These are phyloP conservation scores for Isoetes engelmannii DNA, from an alignment of 83 land plant genomes.

Conservation along the genomic window DNA sequence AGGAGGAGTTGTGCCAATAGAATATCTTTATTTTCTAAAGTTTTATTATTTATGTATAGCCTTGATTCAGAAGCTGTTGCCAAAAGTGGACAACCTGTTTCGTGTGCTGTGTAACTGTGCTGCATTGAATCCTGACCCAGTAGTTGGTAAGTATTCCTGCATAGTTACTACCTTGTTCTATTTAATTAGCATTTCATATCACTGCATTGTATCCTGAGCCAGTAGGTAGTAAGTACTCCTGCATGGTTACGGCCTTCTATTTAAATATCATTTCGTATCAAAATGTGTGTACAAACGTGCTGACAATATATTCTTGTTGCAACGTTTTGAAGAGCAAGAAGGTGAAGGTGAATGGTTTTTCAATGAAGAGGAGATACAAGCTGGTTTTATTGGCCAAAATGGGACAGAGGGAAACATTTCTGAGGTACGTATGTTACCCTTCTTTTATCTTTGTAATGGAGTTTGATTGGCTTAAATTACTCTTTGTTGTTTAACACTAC, in stretches of 20 bases:
- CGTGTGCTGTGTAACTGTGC: conserved; percentile 42
- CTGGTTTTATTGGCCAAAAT: conserved; percentile 16
- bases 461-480: too few species aligned
- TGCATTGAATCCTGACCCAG: conserved; percentile 38
- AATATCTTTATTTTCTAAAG: background rate
- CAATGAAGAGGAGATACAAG: conserved; percentile 31
- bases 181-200: background rate
- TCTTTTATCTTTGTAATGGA: background rate
- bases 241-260: too few species aligned
- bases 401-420: conserved; percentile 24
- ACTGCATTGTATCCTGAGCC: too few species aligned
- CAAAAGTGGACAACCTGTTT: conserved; percentile 34
- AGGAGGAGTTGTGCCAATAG: background rate
- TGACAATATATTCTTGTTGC: background rate
- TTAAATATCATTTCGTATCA: too few species aligned
- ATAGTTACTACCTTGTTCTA: background rate
- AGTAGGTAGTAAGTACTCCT: conserved; percentile 1
- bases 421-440: conserved; percentile 12
- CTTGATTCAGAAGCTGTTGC: background rate
- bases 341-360: conserved; percentile 46
- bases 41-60: background rate
- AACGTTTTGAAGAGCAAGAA: conserved; percentile 27
- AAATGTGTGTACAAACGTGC: background rate
- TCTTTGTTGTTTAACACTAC: too few species aligned
- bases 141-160: conserved; percentile 20